Evolutionary conservation across 352 stramenopile species (phyloP), one percentile per base, ranked within the genome.

Genomic region (Phytophthora pseudosyringae): DNA sequence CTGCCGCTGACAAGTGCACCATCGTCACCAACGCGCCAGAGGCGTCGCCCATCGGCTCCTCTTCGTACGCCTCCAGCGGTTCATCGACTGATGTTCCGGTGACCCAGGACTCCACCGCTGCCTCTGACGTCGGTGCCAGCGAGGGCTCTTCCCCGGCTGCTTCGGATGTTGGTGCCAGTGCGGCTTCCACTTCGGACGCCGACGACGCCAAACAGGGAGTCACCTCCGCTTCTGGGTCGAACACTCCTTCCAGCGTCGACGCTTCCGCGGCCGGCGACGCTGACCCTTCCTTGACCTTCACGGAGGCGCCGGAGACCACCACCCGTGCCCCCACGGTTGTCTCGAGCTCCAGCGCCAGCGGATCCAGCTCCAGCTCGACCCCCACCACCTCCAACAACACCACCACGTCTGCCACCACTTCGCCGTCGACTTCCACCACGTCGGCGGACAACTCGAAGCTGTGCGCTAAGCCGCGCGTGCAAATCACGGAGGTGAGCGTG

Each of bases 401-500:
- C 21, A 65, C 62, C 3, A 43, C 46, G 10, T 28, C 39, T 12
- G 12, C 59, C 11, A 55, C 61, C 1, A 40, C 72, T 3, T 3
- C 62, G 15, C 44, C 64, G 2, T 35, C 72, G 5, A 41, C 33
- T n/a, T 39, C 72, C 2, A 33, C 21, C n/a, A 47, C 21, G n/a
- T 47, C 54, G 3, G 52, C n/a, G 3, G 46, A 53, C 15, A 67
- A 73, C 59, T 60, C 57, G 21, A 70, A 77, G 45, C 74, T 88
- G 5, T 89, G 80, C 40, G 68, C 63, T 13, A 77, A 71, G 48
- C 69, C 75, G 0, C 75, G 72, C 44, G 53, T 86, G 12, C 70
- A 67, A 3, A 67, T 85, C 43, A 75, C 57, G 7, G 66, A 84
- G 38, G 71, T 86, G 38, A 47, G 78, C 21, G 75, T 89, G 0